Base-by-base conservation (phyloP, 2,329 filamentous ascomycete species). In the Biscogniauxia marginata region DNA sequence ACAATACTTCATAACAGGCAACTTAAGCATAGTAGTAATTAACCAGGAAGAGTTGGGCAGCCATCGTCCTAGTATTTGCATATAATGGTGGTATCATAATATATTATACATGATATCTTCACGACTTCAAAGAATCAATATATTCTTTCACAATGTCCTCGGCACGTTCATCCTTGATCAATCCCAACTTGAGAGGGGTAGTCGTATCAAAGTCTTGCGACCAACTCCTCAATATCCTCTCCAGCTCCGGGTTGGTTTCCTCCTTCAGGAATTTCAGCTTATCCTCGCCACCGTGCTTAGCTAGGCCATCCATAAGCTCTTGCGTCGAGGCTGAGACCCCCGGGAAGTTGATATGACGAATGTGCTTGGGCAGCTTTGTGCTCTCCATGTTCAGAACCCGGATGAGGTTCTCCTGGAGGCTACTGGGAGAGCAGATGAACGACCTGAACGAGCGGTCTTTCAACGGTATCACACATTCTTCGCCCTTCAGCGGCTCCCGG, bases 201-300 rank as follows among this genome's bases (percentile, higher is more conserved):
- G 67, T 71, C 45, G 80, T 80, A 64, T 85, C 81, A 63, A 85
- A 80, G 54, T 80, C 78, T 57, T 79, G 77, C 9, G 82, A 79
- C 84, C 84, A 87, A 57, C 82, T 83, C 61, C 82, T 76, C 68
- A 87, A 70, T 56, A 87, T 84, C 61, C 75, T 74, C 70, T 85
- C 83, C 56, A 82, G 73, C 21, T 73, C 78, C 24, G 76, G 75
- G 63, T 84, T 78, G 56, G 76, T 78, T 69, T 79, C 79, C 69
- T 87, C 84, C 63, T 73, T 76, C 18, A 87, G 70, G 13, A 82
- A 71, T 53, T 71, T 71, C 63, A 85, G 65, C 66, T 76, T 79
- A 50, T 85, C 80, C 68, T 77, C 74, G 1, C 84, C 84, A 8
- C 80, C 84, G 46, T 83, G 74, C 62, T 76, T 77, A 50, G 76